Evolutionary conservation across 768 basidiomycete genomes (phyloP).

Genomic region (Trametes cubensis): DNA sequence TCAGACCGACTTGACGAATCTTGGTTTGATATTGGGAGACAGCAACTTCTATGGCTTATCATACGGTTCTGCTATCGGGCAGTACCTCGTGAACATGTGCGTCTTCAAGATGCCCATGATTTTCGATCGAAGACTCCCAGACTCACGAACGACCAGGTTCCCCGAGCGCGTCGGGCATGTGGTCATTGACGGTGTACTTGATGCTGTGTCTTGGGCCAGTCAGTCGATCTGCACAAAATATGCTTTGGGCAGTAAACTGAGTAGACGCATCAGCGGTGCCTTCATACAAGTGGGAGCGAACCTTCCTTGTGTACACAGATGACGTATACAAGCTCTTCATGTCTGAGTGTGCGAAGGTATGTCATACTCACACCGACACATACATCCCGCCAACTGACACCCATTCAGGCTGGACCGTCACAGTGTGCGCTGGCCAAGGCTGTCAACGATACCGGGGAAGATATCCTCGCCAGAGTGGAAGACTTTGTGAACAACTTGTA

Average conservation of each 20-base stretch:
- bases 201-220: conserved; percentile 34
- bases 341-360: conserved; percentile 32
- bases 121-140: not conserved
- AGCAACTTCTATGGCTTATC: conserved; percentile 38
- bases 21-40: not conserved
- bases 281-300: conserved; percentile 26
- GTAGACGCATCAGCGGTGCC: conserved; percentile 15
- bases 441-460: conserved; percentile 20
- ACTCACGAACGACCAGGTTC: conserved; percentile 24
- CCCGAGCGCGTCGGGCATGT: conserved; percentile 36
- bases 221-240: conserved; percentile 1
- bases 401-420: conserved; percentile 31
- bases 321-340: conserved; percentile 32
- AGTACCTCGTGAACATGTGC: conserved; percentile 39
- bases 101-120: conserved; percentile 1
- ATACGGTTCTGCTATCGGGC: conserved; percentile 37
- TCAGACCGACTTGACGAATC: not conserved
- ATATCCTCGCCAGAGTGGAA: conserved; percentile 30
- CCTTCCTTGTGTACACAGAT: conserved; percentile 32
- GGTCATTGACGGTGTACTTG: conserved; percentile 37
- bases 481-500: conserved; percentile 28
- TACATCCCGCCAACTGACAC: not conserved
- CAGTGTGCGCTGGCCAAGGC: conserved; percentile 32
- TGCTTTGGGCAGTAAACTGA: not conserved
- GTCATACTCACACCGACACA: not conserved